Evolutionary conservation across 2,329 filamentous ascomycete genomes (phyloP).

Genomic region (Onygenales sp.): DNA sequence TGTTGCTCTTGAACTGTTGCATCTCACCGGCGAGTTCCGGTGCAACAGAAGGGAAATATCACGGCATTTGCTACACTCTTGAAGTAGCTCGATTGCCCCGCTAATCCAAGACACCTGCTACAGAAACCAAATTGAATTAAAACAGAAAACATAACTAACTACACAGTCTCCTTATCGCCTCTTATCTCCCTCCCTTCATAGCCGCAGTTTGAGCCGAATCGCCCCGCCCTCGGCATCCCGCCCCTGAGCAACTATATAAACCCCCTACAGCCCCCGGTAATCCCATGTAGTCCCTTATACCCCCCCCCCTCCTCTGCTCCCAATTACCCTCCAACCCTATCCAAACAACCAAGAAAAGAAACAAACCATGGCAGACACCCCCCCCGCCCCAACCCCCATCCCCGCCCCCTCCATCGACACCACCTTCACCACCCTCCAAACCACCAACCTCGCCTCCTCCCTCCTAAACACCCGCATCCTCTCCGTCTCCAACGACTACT

Average conservation of each 20-base stretch:
- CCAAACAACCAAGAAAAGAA: neutral
- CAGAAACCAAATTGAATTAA: no score
- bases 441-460: slow-evolving; percentile 39
- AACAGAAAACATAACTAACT: no score
- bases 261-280: neutral
- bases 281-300: no score
- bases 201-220: neutral
- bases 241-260: neutral
- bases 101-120: no score
- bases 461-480: slow-evolving; percentile 45
- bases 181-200: no score
- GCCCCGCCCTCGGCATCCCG: neutral
- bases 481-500: slow-evolving; percentile 52
- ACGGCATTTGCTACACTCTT: no score
- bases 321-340: neutral
- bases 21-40: no score
- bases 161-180: no score
- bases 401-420: slow-evolving; percentile 42
- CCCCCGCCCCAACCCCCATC: slow-evolving; percentile 23
- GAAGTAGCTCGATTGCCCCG: no score
- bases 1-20: no score
- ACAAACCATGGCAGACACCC: slow-evolving; percentile 16
- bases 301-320: neutral
- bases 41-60: no score
- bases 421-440: slow-evolving; percentile 39